phyloP scores from a whole-genome alignment of 108 stramenopile species.

The Cyclotella cryptica region DNA sequence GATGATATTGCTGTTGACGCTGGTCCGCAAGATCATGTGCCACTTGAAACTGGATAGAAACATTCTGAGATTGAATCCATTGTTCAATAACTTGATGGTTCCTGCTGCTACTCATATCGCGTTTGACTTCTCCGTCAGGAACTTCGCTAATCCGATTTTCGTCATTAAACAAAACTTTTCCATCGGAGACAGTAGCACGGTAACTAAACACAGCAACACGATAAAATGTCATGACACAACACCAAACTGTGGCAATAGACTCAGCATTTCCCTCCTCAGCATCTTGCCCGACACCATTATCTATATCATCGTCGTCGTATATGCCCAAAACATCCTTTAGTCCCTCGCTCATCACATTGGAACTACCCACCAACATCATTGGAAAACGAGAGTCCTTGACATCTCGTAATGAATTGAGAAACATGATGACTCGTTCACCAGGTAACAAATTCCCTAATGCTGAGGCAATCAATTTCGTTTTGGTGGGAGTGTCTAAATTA shows the following conservation, averaged over 20 bases:
- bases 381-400: conserved; percentile 65
- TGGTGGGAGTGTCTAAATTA: conserved; percentile 35
- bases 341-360: background rate
- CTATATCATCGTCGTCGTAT: conserved; percentile 5
- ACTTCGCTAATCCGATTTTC: background rate
- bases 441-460: conserved; percentile 61
- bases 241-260: conserved; percentile 65
- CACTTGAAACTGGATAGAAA: conserved; percentile 52
- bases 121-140: background rate
- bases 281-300: background rate
- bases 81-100: conserved; percentile 20
- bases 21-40: conserved; percentile 43
- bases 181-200: conserved; percentile 22
- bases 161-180: conserved; percentile 38
- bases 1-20: conserved; percentile 31
- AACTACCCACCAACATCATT: conserved; percentile 35
- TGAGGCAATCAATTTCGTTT: conserved; percentile 27
- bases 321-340: conserved; percentile 8
- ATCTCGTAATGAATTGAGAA: conserved; percentile 71
- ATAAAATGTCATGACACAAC: conserved; percentile 87
- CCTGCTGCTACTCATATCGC: background rate
- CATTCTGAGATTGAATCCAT: conserved; percentile 48
- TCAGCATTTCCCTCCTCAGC: conserved; percentile 7
- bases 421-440: conserved; percentile 85
- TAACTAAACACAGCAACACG: conserved; percentile 77